A percentile compares a stretch with the other conserved stretches of the same genome.
Evolutionary conservation across 2,329 filamentous ascomycete species (phyloP).

Genomic region (Dactylellina leptospora): DNA sequence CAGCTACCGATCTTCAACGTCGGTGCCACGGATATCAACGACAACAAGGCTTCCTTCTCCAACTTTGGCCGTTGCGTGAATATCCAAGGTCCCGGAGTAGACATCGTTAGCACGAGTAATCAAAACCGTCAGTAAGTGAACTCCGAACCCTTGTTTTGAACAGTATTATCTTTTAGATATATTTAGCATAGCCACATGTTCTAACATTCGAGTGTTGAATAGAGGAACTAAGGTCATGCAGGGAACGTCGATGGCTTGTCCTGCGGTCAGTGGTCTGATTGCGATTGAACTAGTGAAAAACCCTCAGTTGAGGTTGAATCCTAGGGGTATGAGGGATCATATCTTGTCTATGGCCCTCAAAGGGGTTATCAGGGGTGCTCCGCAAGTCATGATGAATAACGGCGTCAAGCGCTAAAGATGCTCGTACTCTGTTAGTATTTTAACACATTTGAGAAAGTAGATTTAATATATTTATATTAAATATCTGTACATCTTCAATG

Average conservation of each 20-base stretch:
- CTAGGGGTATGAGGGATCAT: conserved; percentile 12
- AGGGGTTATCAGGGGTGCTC: conserved; percentile 5
- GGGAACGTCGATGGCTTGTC: conserved; percentile 43
- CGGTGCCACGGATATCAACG: conserved; percentile 58
- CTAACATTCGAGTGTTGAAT: too few relatives aligned
- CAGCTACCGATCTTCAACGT: conserved; percentile 59
- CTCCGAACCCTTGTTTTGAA: too few relatives aligned
- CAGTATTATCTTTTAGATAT: not conserved
- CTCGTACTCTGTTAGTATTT: too few relatives aligned
- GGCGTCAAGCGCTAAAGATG: conserved; percentile 2
- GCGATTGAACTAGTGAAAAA: conserved; percentile 33
- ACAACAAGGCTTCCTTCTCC: conserved; percentile 60
- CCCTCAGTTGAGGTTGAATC: conserved; percentile 17
- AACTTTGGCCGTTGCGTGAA: conserved; percentile 61
- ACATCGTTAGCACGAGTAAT: conserved; percentile 64
- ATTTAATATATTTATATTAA: too few relatives aligned
- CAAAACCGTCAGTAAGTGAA: conserved; percentile 21
- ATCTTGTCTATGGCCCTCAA: conserved; percentile 14
- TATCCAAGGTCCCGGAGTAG: conserved; percentile 60
- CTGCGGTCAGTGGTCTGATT: conserved; percentile 36
- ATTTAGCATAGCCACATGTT: not conserved
- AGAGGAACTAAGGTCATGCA: too few relatives aligned
- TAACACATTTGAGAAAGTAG: too few relatives aligned
- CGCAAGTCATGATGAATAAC: conserved; percentile 21
- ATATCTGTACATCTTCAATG: too few relatives aligned